These are phyloP conservation scores for Linderniella brevidens DNA, from an alignment of 257 asterid species.

Conservation along the genomic window DNA sequence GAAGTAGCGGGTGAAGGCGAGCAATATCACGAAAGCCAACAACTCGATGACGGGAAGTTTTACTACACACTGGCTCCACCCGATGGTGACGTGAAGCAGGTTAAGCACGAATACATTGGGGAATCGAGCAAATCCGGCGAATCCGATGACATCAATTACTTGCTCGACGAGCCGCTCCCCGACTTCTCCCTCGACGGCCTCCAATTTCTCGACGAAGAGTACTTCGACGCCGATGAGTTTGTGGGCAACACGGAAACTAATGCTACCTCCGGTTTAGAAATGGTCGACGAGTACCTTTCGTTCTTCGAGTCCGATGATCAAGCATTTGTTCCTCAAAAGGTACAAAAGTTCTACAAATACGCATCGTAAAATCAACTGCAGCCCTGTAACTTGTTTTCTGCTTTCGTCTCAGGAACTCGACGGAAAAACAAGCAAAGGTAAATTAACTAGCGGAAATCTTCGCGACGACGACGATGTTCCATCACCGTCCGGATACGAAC, in stretches of 20 bases:
- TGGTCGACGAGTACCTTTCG: constrained; percentile 49
- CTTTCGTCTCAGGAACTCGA: no score
- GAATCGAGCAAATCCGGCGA: constrained; percentile 42
- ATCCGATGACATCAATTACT: constrained; percentile 34
- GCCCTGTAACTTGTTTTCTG: not conserved
- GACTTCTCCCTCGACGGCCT: constrained; percentile 22
- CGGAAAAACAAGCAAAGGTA: constrained; percentile 15
- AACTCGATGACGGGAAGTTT: constrained; percentile 20
- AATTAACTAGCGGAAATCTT: constrained; percentile 16
- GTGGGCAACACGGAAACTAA: constrained; percentile 31
- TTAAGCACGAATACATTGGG: constrained; percentile 59
- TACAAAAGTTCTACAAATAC: constrained; percentile 16
- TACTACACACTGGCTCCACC: constrained; percentile 23
- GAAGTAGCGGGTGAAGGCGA: constrained; percentile 18
- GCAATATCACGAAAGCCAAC: constrained; percentile 19
- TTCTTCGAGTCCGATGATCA: constrained; percentile 46
- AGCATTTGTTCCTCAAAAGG: constrained; percentile 25
- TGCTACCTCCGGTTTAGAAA: constrained; percentile 28
- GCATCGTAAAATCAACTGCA: constrained; percentile 25
- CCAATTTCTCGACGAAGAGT: constrained; percentile 39
- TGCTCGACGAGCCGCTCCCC: constrained; percentile 44
- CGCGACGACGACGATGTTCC: constrained; percentile 14
- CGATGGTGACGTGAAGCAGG: constrained; percentile 24
- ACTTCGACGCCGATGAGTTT: constrained; percentile 50
- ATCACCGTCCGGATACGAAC: constrained; percentile 26